phyloP scores from a whole-genome alignment of 129 eudicot genomes.

The Smallanthus sonchifolius region DNA sequence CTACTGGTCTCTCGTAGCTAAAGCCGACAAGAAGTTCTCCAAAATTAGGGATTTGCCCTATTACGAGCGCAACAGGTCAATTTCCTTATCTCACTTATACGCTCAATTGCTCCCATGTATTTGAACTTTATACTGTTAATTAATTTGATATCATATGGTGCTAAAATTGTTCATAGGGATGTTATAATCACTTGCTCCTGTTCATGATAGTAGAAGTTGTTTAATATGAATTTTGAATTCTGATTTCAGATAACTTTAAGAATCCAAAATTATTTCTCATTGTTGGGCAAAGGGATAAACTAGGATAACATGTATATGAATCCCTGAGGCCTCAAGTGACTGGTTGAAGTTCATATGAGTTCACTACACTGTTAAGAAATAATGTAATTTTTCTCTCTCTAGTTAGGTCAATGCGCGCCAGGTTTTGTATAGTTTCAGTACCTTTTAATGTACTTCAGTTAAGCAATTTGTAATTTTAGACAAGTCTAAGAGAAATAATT shows the following conservation, averaged over 20 bases:
- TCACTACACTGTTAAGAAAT: not conserved
- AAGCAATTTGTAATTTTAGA: not conserved
- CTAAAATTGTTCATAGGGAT: not conserved
- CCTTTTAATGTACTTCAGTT: not conserved
- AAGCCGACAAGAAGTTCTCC: constrained; percentile 92
- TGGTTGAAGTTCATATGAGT: not conserved
- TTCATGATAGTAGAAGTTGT: not conserved
- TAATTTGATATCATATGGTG: not conserved
- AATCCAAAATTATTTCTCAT: not conserved
- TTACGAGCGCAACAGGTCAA: constrained; percentile 81
- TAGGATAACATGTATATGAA: constrained; percentile 10
- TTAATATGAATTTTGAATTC: not conserved
- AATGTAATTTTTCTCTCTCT: not conserved
- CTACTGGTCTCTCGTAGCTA: constrained; percentile 82
- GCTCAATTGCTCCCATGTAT: not conserved
- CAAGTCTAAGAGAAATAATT: not conserved
- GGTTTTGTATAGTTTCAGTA: not conserved
- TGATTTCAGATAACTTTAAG: not conserved
- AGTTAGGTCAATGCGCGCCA: not conserved
- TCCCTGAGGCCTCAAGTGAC: not conserved
- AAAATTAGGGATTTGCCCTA: constrained; percentile 95
- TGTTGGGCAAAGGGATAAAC: not conserved
- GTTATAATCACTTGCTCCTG: not conserved
- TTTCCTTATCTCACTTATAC: not conserved
- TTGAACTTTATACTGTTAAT: not conserved